Evolutionary conservation across 441 rosid genomes (phyloP), one percentile per base, ranked within the genome.

Genomic region (Arabidopsis lyrata): DNA sequence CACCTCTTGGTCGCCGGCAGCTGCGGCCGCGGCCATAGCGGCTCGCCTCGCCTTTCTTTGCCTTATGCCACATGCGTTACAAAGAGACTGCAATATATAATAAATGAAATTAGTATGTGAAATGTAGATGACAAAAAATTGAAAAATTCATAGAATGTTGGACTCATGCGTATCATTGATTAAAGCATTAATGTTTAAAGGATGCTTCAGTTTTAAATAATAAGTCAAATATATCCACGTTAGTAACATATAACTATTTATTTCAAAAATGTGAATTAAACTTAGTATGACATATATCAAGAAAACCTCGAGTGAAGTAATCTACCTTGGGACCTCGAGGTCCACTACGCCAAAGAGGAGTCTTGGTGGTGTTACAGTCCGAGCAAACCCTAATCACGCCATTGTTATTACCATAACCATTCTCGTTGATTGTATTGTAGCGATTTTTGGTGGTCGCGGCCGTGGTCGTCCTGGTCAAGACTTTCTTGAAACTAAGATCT

Each of bases 311-410:
- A 71, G 34, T 49, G 54, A 32, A 39, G 16, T 62, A 52, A 54
- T 35, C 56, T 85, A 92, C 98, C 98, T 91, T 94, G 60, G 98
- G 98, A 58, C 98, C 98, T 80, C 86, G 78, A 9, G 97, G 97
- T 27, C 98, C 98, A 65, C 97, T 90, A 74, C 98, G 86, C 98
- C 98, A 94, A 73, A 94, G 95, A 76, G 98, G 98, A 77, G 98
- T 94, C 80, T 91, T 94, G 20, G 96, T 91, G 6, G 97, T 91
- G 87, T 86, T 87, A 48, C 98, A 94, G 68, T 91, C 96, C 49
- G 96, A 72, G 79, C 98, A 94, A 85, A 88, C 98, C 93, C 98
- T 94, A 88, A 90, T 69, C 59, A 84, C 42, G 73, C 53, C 81
- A 79, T 49, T 84, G 83, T 22, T 77, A 71, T 63, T 85, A 54